Conservation (phyloP, 2,329 filamentous ascomycete species). For the Hypoxylon sp. region DNA sequence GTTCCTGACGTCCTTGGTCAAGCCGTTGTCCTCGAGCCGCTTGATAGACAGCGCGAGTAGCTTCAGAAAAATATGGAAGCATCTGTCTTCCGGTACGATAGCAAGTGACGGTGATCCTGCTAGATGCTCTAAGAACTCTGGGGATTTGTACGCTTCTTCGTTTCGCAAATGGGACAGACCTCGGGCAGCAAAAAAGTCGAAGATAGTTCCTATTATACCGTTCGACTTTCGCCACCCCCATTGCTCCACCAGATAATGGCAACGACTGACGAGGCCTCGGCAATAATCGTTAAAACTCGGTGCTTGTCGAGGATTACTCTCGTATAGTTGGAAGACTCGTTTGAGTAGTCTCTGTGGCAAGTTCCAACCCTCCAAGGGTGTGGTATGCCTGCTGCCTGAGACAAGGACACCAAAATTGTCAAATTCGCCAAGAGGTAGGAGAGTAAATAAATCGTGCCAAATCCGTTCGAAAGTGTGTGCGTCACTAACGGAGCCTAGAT, state of each 20-base stretch:
- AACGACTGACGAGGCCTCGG: conserved; percentile 68
- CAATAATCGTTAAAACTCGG: conserved; percentile 75
- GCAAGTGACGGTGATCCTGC: conserved; percentile 59
- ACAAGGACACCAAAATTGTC: conserved; percentile 64
- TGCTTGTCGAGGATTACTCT: conserved; percentile 64
- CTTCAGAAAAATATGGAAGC: conserved; percentile 76
- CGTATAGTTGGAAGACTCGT: conserved; percentile 69
- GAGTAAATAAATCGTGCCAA: conserved; percentile 70
- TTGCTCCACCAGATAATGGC: conserved; percentile 71
- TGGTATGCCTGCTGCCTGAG: conserved; percentile 53
- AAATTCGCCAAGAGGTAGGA: conserved; percentile 72
- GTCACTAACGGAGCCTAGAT: conserved; percentile 55
- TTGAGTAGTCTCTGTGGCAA: conserved; percentile 68
- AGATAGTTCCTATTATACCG: conserved; percentile 69
- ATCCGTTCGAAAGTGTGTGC: conserved; percentile 63
- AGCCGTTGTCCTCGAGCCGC: conserved; percentile 60
- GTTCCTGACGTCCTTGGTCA: conserved; percentile 69
- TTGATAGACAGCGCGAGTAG: conserved; percentile 69
- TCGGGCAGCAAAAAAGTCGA: conserved; percentile 75
- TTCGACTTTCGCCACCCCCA: conserved; percentile 74
- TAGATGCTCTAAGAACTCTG: conserved; percentile 70
- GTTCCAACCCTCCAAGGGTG: conserved; percentile 68
- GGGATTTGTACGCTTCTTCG: conserved; percentile 71
- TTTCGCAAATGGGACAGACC: conserved; percentile 72
- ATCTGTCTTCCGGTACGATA: conserved; percentile 67